Conservation (phyloP, 371 early-diverging fungal genomes). For the Sporodiniella umbellata region DNA sequence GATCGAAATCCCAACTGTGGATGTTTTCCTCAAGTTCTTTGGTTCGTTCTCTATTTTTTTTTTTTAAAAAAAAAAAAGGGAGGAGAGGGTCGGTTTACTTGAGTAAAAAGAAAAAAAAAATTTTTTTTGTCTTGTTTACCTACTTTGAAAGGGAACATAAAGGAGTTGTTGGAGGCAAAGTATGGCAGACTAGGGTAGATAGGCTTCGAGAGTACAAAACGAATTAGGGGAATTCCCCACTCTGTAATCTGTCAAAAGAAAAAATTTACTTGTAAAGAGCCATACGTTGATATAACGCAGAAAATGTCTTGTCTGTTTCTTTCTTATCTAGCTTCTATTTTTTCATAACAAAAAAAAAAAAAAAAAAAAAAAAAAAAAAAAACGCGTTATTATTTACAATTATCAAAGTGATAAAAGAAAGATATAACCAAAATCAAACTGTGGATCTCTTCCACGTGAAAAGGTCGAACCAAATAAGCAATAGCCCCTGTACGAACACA, state of each 20-base stretch:
- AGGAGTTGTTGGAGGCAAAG: too few species aligned
- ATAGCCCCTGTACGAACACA: slow-evolving; percentile 54
- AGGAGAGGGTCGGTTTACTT: too few species aligned
- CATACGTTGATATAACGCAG: slow-evolving; percentile 12
- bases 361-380: slow-evolving; percentile 1
- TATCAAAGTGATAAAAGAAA: too few species aligned
- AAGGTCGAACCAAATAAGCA: slow-evolving; percentile 53
- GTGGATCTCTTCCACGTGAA: slow-evolving; percentile 47
- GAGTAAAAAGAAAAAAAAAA: not conserved
- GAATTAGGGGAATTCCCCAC: too few species aligned
- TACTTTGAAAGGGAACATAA: slow-evolving; percentile 3
- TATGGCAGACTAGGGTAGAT: too few species aligned
- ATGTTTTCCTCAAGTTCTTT: slow-evolving; percentile 42
- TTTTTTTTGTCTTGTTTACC: slow-evolving; percentile 9
- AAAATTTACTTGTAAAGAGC: slow-evolving; percentile 7
- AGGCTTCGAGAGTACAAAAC: too few species aligned
- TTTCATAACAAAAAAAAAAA: slow-evolving; percentile 1
- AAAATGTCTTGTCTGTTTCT: not conserved
- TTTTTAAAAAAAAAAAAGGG: too few species aligned
- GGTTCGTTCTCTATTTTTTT: slow-evolving; percentile 38
- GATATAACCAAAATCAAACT: slow-evolving; percentile 56
- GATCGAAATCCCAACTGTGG: slow-evolving; percentile 65
- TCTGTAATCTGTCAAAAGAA: not conserved
- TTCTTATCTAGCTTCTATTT: slow-evolving; percentile 14
- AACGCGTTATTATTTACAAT: too few species aligned